phyloP scores from a whole-genome alignment of 2,329 filamentous ascomycete species.

The Trichoderma arundinaceum region DNA sequence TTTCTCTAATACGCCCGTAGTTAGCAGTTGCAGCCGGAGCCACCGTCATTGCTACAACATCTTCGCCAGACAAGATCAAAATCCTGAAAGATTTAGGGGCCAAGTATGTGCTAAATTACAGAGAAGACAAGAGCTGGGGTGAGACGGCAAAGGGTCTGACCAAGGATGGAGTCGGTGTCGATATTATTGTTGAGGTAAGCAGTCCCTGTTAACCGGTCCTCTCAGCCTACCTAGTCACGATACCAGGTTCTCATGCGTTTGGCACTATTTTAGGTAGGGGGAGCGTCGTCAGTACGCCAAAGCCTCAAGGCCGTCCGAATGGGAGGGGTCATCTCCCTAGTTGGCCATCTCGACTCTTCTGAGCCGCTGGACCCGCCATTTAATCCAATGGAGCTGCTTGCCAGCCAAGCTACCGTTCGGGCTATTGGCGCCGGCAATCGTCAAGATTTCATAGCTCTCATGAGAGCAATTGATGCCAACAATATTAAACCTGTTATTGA shows the following conservation, averaged over 20 bases:
- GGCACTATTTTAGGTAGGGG: not conserved
- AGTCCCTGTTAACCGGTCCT: not conserved
- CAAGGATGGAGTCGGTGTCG: not conserved
- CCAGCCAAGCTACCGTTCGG: not conserved
- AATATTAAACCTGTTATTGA: not conserved
- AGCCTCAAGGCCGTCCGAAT: not conserved
- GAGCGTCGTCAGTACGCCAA: not conserved
- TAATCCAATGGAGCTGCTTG: slow-evolving; percentile 1
- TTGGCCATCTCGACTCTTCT: not conserved
- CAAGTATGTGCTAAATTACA: not conserved
- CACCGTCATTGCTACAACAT: not conserved
- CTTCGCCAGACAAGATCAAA: not conserved
- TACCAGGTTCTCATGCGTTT: not conserved
- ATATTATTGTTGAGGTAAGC: not conserved
- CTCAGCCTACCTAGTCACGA: not conserved
- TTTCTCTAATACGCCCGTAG: not conserved
- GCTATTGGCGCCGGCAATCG: not conserved
- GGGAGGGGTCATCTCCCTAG: slow-evolving; percentile 1
- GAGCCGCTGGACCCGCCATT: not conserved
- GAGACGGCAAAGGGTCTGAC: not conserved
- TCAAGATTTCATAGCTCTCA: not conserved
- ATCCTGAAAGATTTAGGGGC: not conserved
- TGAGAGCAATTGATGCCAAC: not conserved
- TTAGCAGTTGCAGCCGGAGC: slow-evolving; percentile 11
- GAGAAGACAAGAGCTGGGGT: slow-evolving; percentile 3